Evolutionary conservation across 805 yeast genomes (phyloP).

Genomic region (Zygosaccharomyces rouxii): DNA sequence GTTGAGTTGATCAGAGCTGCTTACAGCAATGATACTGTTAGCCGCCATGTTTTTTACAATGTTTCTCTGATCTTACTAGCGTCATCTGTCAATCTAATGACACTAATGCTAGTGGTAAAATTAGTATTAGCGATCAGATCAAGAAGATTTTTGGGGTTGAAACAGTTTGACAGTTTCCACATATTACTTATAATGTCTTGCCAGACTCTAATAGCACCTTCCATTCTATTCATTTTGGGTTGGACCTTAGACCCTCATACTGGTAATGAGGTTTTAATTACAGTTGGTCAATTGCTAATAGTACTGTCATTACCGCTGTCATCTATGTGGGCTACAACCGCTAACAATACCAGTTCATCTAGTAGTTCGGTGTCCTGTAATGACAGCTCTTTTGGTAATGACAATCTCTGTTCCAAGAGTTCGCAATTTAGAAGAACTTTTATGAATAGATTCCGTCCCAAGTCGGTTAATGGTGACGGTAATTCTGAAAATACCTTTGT

Average conservation of each 20-base stretch:
- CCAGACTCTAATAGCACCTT: constrained; percentile 80
- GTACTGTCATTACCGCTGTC: constrained; percentile 76
- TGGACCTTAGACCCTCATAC: constrained; percentile 37
- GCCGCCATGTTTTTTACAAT: constrained; percentile 42
- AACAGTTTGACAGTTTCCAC: constrained; percentile 79
- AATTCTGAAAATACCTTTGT: constrained; percentile 16
- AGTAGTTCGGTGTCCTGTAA: constrained; percentile 30
- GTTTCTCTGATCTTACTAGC: constrained; percentile 63
- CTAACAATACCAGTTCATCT: constrained; percentile 47
- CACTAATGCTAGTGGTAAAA: constrained; percentile 59
- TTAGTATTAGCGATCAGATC: constrained; percentile 63
- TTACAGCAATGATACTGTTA: constrained; percentile 26
- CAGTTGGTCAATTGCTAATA: constrained; percentile 57
- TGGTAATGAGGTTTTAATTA: constrained; percentile 40
- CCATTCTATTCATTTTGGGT: constrained; percentile 58
- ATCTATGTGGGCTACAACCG: constrained; percentile 81
- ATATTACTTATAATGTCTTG: constrained; percentile 72
- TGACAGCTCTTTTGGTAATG: neutral
- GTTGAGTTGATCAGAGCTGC: constrained; percentile 40
- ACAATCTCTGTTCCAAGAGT: constrained; percentile 1
- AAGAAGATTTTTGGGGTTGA: constrained; percentile 71
- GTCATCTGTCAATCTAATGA: constrained; percentile 59
- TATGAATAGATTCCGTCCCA: constrained; percentile 1
- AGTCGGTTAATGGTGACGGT: constrained; percentile 4
- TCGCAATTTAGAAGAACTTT: constrained; percentile 2